Evolutionary conservation across 192 early-diverging fungal species (phyloP).

Genomic region (Globomyces pollinis-pini): DNA sequence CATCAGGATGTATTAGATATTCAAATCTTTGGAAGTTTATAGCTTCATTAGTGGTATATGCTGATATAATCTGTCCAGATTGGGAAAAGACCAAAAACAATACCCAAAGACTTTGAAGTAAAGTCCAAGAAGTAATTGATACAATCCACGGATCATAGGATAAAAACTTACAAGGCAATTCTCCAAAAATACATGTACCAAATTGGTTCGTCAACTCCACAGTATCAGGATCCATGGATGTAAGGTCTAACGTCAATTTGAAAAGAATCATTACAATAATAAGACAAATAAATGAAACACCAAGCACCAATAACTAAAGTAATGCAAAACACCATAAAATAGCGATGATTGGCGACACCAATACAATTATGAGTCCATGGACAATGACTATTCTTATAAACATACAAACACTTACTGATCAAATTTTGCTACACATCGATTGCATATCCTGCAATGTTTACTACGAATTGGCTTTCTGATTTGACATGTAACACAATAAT

Average conservation of each 20-base stretch:
- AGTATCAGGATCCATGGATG: slow-evolving; percentile 9
- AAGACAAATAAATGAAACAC: slow-evolving; percentile 46
- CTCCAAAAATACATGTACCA: slow-evolving; percentile 21
- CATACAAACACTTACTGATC: slow-evolving; percentile 85
- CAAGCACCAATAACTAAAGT: slow-evolving; percentile 55
- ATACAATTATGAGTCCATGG: slow-evolving; percentile 97
- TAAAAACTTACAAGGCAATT: slow-evolving; percentile 60
- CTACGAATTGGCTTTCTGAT: slow-evolving; percentile 78
- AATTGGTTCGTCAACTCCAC: slow-evolving; percentile 5
- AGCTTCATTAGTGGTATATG: slow-evolving; percentile 84
- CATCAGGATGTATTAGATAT: slow-evolving; percentile 47
- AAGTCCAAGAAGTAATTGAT: slow-evolving; percentile 61
- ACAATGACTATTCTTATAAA: slow-evolving; percentile 58
- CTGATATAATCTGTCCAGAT: slow-evolving; percentile 64
- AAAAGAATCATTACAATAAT: slow-evolving; percentile 46
- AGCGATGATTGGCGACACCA: slow-evolving; percentile 78
- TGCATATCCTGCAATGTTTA: slow-evolving; percentile 90
- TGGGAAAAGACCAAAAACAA: slow-evolving; percentile 70
- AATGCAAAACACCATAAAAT: slow-evolving; percentile 74
- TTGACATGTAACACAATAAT: slow-evolving; percentile 84
- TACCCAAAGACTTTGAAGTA: slow-evolving; percentile 76
- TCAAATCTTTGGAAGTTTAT: slow-evolving; percentile 69
- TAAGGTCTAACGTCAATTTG: slow-evolving; percentile 27
- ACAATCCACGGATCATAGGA: slow-evolving; percentile 67
- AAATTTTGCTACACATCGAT: slow-evolving; percentile 88